phyloP scores from a whole-genome alignment of 805 yeast genomes.

The Schizosaccharomyces lindneri region DNA sequence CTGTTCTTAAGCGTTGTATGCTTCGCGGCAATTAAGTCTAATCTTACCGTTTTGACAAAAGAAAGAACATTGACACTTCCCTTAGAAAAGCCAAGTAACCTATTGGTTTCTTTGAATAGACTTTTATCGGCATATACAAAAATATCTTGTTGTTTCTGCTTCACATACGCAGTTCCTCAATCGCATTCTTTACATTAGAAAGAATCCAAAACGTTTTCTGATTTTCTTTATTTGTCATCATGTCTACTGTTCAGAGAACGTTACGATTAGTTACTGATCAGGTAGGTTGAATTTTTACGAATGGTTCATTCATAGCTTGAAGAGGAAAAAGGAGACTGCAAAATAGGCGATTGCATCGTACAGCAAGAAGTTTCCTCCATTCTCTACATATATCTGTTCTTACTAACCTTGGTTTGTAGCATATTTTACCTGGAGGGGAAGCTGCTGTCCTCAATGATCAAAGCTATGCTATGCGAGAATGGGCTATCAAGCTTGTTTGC shows the following conservation, averaged over 20 bases:
- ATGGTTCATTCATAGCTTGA: too few species aligned
- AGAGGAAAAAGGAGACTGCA: too few species aligned
- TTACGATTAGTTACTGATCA: constrained; percentile 1
- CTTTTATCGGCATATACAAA: too few species aligned
- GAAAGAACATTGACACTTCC: too few species aligned
- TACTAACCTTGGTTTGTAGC: neutral
- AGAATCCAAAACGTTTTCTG: neutral
- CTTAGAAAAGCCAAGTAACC: too few species aligned
- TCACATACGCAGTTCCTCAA: too few species aligned
- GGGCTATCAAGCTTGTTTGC: constrained; percentile 59
- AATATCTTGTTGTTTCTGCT: too few species aligned
- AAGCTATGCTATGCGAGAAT: constrained; percentile 79
- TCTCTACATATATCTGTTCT: neutral
- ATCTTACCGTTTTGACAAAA: too few species aligned
- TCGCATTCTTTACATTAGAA: too few species aligned
- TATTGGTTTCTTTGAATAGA: too few species aligned
- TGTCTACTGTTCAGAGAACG: constrained; percentile 1
- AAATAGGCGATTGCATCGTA: neutral
- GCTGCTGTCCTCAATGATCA: constrained; percentile 57
- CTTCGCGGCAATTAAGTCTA: too few species aligned
- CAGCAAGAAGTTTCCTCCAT: neutral
- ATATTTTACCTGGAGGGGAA: neutral
- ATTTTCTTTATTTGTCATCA: neutral
- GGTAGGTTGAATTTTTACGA: neutral
- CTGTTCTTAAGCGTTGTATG: too few species aligned